phyloP scores from a whole-genome alignment of 2,329 filamentous ascomycete genomes.

The Fusarium pseudonygamai region DNA sequence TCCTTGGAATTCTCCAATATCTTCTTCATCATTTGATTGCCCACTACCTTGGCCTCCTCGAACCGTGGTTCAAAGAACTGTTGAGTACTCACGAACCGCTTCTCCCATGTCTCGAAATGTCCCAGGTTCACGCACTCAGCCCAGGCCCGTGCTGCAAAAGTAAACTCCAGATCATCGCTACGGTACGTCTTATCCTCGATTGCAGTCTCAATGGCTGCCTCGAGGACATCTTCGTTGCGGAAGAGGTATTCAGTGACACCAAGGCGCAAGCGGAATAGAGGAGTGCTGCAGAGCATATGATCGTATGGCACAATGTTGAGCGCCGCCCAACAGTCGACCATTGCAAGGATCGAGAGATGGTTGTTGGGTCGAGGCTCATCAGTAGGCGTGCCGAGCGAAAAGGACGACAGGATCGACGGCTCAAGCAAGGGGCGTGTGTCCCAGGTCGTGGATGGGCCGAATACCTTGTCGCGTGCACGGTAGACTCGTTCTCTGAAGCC shows the following conservation, averaged over 20 bases:
- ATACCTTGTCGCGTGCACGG: constrained; percentile 72
- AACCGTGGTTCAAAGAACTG: constrained; percentile 92
- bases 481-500: constrained; percentile 80
- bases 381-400: constrained; percentile 79
- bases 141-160: constrained; percentile 95
- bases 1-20: constrained; percentile 81
- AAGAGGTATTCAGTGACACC: constrained; percentile 98
- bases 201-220: constrained; percentile 85
- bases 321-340: constrained; percentile 98
- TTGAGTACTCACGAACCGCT: constrained; percentile 91
- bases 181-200: constrained; percentile 91
- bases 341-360: constrained; percentile 90
- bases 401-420: constrained; percentile 86
- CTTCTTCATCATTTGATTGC: constrained; percentile 97
- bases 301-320: constrained; percentile 95
- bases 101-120: constrained; percentile 91
- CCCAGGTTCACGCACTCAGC: constrained; percentile 91
- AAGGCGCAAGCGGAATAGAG: constrained; percentile 94
- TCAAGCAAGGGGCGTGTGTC: constrained; percentile 76
- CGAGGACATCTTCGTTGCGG: constrained; percentile 80
- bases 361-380: constrained; percentile 81
- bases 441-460: constrained; percentile 73
- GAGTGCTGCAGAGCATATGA: constrained; percentile 99
- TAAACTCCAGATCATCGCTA: constrained; percentile 97
- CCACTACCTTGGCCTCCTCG: constrained; percentile 83